Evolutionary conservation across 1,284 basidiomycete genomes (phyloP).

Genomic region (Trametes versicolor): DNA sequence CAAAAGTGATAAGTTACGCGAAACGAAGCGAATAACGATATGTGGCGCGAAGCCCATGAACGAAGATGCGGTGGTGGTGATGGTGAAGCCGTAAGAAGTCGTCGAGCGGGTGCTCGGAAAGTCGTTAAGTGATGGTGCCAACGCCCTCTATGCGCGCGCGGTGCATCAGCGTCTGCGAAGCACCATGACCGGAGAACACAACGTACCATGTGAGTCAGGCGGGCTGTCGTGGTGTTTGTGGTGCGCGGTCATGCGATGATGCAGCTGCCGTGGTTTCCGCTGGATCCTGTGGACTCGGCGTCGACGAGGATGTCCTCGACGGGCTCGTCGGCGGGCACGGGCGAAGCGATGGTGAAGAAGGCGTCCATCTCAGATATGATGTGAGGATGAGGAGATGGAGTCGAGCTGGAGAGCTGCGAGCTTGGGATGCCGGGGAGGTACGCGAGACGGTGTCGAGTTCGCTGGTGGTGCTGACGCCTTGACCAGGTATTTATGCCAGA

Average conservation of each 20-base stretch:
- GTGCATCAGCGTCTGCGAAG: neutral
- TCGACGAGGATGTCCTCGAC: constrained; percentile 33
- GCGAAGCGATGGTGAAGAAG: constrained; percentile 34
- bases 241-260: constrained; percentile 26
- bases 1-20: constrained; percentile 3
- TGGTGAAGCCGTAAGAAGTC: constrained; percentile 8
- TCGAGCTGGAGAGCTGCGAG: constrained; percentile 12
- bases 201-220: neutral
- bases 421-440: constrained; percentile 5
- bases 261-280: constrained; percentile 22
- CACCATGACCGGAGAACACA: neutral
- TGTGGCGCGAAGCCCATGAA: constrained; percentile 3
- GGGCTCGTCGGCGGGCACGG: constrained; percentile 32
- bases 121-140: constrained; percentile 2
- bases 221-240: neutral
- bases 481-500: constrained; percentile 20
- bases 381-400: constrained; percentile 13
- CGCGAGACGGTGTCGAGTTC: constrained; percentile 9
- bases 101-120: constrained; percentile 11
- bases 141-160: neutral
- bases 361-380: constrained; percentile 30
- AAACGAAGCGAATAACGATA: constrained; percentile 17
- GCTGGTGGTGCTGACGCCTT: constrained; percentile 7
- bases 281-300: constrained; percentile 18
- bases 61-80: constrained; percentile 3